Evolutionary conservation across 2,329 filamentous ascomycete species (phyloP).

Genomic region (Cercospora citrullina): DNA sequence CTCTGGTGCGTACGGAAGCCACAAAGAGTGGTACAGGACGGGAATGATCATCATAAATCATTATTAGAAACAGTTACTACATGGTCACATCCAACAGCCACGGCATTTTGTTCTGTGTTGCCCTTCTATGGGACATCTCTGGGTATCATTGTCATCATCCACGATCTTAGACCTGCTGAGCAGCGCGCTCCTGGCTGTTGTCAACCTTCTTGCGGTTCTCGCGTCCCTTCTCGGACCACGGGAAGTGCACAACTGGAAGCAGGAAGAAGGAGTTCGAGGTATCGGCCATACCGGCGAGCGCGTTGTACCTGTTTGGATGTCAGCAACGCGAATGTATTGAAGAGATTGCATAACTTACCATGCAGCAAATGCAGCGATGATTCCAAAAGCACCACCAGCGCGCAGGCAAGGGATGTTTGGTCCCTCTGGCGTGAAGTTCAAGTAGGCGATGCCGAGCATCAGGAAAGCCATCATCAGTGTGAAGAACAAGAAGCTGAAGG

Average conservation of each 20-base stretch:
- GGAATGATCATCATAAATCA: neutral
- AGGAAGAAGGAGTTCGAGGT: constrained; percentile 76
- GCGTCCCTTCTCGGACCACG: constrained; percentile 80
- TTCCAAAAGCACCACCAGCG: constrained; percentile 55
- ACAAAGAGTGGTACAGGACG: neutral
- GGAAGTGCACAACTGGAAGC: constrained; percentile 89
- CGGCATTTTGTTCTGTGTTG: neutral
- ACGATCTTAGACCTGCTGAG: constrained; percentile 24
- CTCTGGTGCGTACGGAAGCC: neutral
- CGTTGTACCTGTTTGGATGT: constrained; percentile 46
- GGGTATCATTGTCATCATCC: constrained; percentile 8
- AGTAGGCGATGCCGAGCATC: constrained; percentile 56
- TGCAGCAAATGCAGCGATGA: constrained; percentile 55
- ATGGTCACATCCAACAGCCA: neutral
- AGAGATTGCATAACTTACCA: constrained; percentile 40
- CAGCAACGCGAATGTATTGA: neutral
- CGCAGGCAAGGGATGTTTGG: constrained; percentile 51
- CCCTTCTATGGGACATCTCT: neutral
- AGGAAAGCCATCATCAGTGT: constrained; percentile 61
- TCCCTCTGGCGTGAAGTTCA: constrained; percentile 44
- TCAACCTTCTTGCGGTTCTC: constrained; percentile 54
- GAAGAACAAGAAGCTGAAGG: constrained; percentile 60
- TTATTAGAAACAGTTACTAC: constrained; percentile 5
- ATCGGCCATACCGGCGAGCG: constrained; percentile 57
- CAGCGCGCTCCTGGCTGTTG: constrained; percentile 44